phyloP scores from a whole-genome alignment of 2,329 filamentous ascomycete genomes.

The Thielaviopsis euricoi region DNA sequence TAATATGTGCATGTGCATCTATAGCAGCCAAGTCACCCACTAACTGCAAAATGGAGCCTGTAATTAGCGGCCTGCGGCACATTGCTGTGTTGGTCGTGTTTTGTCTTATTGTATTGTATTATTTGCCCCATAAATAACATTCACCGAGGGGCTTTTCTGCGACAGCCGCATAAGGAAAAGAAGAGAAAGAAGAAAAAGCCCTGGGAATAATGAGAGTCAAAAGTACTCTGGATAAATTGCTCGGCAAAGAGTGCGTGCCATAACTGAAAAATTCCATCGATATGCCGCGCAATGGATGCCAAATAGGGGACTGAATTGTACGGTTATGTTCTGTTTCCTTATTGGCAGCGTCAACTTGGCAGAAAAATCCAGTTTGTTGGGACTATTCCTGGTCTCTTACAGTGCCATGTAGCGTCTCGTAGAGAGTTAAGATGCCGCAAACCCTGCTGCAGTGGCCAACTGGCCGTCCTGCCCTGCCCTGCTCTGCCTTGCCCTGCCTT shows the following conservation, averaged over 20 bases:
- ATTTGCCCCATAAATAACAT: background rate
- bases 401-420: too few species aligned
- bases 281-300: background rate
- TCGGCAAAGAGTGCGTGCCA: background rate
- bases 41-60: background rate
- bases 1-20: background rate
- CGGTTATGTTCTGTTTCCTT: background rate
- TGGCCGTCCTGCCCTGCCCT: background rate
- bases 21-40: background rate
- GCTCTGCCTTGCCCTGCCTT: too few species aligned
- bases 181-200: background rate
- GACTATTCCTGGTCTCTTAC: background rate
- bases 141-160: background rate
- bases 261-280: background rate
- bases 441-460: background rate
- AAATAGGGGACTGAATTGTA: background rate
- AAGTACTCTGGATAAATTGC: background rate
- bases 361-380: background rate
- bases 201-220: background rate
- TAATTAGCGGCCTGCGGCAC: background rate
- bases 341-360: background rate
- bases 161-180: background rate
- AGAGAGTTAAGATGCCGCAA: background rate
- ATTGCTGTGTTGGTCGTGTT: background rate
- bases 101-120: too few species aligned